Conservation (phyloP, 2,329 filamentous ascomycete genomes). For the Alternaria dauci region DNA sequence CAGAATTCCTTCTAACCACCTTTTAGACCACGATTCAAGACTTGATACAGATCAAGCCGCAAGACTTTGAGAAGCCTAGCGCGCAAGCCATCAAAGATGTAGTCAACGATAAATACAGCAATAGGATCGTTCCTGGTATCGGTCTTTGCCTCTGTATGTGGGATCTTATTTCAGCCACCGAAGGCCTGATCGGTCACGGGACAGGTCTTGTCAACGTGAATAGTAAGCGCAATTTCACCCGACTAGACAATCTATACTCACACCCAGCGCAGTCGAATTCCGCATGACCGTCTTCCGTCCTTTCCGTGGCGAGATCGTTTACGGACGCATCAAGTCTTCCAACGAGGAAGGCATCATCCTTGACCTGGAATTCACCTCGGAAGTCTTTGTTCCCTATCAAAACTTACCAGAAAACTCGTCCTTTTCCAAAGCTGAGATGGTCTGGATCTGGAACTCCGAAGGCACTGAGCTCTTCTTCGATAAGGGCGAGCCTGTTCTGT, state of each 20-base stretch:
- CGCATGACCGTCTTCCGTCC: constrained; percentile 92
- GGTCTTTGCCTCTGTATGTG: constrained; percentile 94
- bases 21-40: constrained; percentile 88
- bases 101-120: constrained; percentile 96
- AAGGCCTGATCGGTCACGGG: constrained; percentile 92
- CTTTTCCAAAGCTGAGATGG: constrained; percentile 77
- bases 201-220: constrained; percentile 94
- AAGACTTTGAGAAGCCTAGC: constrained; percentile 86
- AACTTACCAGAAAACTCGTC: constrained; percentile 56
- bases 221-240: constrained; percentile 60
- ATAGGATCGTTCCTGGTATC: constrained; percentile 95
- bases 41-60: constrained; percentile 88
- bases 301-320: constrained; percentile 92
- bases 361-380: constrained; percentile 90
- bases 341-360: constrained; percentile 78
- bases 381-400: constrained; percentile 76
- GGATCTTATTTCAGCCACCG: constrained; percentile 86
- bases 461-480: constrained; percentile 85
- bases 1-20: neutral
- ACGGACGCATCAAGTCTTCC: constrained; percentile 81
- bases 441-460: constrained; percentile 84
- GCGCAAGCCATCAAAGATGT: constrained; percentile 91
- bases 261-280: constrained; percentile 75
- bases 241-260: neutral
- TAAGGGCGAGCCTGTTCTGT: constrained; percentile 84